Conservation (phyloP, 2,329 filamentous ascomycete genomes). For the Cladophialophora carrionii region DNA sequence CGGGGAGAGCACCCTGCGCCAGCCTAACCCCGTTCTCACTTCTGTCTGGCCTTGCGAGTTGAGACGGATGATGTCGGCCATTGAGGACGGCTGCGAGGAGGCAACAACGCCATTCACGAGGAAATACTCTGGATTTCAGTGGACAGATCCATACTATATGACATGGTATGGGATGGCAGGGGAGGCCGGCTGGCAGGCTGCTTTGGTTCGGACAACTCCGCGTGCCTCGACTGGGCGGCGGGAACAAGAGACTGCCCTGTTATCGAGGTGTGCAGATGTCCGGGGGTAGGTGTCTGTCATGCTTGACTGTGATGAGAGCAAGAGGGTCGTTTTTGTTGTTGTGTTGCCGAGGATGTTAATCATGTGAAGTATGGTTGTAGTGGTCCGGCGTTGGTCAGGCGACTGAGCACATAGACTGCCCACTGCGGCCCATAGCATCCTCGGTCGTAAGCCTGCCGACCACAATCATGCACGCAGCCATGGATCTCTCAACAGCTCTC, state of each 20-base stretch:
- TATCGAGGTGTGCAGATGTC: constrained; percentile 10
- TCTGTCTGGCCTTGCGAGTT: constrained; percentile 23
- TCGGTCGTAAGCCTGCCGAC: no score
- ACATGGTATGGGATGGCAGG: neutral
- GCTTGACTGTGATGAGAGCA: neutral
- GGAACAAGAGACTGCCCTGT: neutral
- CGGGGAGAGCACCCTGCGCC: constrained; percentile 24
- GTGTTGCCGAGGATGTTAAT: neutral
- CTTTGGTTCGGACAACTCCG: constrained; percentile 7
- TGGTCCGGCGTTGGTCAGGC: neutral
- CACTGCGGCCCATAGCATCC: no score
- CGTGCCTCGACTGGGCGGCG: neutral
- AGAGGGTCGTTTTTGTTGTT: neutral
- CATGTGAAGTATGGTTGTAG: neutral
- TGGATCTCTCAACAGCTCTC: no score
- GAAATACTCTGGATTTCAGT: neutral
- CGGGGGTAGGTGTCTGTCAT: neutral
- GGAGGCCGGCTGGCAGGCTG: neutral
- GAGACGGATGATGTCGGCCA: constrained; percentile 24
- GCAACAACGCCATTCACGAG: neutral
- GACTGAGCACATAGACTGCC: neutral
- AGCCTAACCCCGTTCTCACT: constrained; percentile 29
- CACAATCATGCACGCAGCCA: no score
- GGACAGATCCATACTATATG: neutral
- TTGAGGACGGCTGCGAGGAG: neutral